These are phyloP conservation scores for Globisporangium uncinulatum DNA, from an alignment of 352 stramenopile genomes.

Conservation along the genomic window DNA sequence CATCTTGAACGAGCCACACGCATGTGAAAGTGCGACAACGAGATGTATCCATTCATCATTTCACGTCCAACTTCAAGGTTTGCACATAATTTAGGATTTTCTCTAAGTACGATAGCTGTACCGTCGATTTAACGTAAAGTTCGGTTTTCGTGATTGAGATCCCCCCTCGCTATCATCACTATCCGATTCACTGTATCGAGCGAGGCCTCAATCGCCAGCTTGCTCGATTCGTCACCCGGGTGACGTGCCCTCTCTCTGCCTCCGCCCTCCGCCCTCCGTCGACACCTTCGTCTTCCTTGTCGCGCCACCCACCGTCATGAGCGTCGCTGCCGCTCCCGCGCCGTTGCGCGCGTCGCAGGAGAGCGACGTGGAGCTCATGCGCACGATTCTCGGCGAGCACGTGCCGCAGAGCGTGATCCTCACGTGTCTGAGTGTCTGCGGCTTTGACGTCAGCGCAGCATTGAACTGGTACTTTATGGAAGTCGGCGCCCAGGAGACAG, in stretches of 20 bases:
- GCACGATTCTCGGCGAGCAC: conserved; percentile 82
- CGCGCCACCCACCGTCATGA: background rate
- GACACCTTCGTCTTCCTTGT: background rate
- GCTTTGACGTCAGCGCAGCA: conserved; percentile 78
- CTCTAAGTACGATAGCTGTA: no score
- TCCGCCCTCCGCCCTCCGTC: background rate
- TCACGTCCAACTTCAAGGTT: no score
- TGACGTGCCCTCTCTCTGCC: background rate
- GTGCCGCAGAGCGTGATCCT: conserved; percentile 83
- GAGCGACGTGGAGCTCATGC: conserved; percentile 83
- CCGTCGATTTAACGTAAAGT: no score
- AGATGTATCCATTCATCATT: no score
- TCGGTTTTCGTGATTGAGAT: no score
- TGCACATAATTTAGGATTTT: no score
- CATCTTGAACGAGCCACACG: no score
- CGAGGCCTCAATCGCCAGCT: no score
- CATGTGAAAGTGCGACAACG: no score
- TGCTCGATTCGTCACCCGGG: no score
- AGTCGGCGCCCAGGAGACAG: conserved; percentile 28
- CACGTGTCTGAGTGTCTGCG: conserved; percentile 74
- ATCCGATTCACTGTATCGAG: no score
- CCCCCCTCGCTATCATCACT: no score
- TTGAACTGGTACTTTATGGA: conserved; percentile 89
- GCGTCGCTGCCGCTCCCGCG: background rate
- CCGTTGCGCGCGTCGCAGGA: conserved; percentile 22